These are phyloP conservation scores for Pyrenophora seminiperda DNA, from an alignment of 2,329 filamentous ascomycete genomes.

Conservation along the genomic window DNA sequence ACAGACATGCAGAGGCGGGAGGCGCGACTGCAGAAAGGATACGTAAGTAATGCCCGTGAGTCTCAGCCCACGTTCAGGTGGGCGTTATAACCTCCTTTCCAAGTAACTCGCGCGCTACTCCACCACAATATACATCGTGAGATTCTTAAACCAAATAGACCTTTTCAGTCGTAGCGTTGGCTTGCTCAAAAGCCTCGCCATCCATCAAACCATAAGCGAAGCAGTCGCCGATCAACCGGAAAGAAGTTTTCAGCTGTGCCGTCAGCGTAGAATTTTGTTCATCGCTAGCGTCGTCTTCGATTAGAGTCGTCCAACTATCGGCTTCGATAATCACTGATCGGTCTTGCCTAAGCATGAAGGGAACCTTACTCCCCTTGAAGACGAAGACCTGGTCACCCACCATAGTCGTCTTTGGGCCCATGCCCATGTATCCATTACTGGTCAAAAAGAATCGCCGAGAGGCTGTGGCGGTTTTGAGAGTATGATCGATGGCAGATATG, in stretches of 20 bases:
- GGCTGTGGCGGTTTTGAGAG: conserved; percentile 23
- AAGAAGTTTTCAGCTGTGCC: neutral
- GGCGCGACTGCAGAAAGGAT: too few relatives aligned
- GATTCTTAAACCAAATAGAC: conserved; percentile 1
- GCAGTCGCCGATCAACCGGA: conserved; percentile 23
- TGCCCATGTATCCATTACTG: conserved; percentile 24
- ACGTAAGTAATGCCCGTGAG: too few relatives aligned
- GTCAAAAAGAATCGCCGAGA: conserved; percentile 29
- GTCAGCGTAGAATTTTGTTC: neutral
- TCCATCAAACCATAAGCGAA: conserved; percentile 28
- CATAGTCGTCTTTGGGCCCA: conserved; percentile 20
- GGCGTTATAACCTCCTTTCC: too few relatives aligned
- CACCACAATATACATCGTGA: too few relatives aligned
- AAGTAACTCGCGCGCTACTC: too few relatives aligned
- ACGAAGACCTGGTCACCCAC: conserved; percentile 22
- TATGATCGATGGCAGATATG: conserved; percentile 24
- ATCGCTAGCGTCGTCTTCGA: neutral
- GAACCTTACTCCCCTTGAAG: conserved; percentile 21
- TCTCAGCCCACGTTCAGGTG: too few relatives aligned
- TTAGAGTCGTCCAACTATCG: neutral
- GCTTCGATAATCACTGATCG: neutral
- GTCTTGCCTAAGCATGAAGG: conserved; percentile 20
- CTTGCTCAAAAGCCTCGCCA: conserved; percentile 15
- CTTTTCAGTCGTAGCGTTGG: neutral
- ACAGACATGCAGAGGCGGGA: too few relatives aligned